Evolutionary conservation across 2,329 filamentous ascomycete genomes (phyloP).

Genomic region (Cladosporium cucumerinum): DNA sequence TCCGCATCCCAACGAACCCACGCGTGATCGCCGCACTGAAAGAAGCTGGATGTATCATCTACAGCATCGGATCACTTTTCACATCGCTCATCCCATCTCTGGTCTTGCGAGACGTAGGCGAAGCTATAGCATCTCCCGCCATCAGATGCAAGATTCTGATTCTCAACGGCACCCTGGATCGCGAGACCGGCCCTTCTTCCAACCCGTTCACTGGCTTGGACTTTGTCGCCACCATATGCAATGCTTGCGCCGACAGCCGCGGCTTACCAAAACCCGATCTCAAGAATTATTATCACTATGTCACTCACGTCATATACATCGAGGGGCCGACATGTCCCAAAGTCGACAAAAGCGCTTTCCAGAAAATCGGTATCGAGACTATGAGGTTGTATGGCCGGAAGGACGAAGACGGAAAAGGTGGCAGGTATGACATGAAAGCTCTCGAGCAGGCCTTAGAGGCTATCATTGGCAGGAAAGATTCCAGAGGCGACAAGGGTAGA

Average conservation of each 20-base stretch:
- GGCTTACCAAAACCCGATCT: slow-evolving; percentile 33
- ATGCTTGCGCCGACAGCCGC: slow-evolving; percentile 68
- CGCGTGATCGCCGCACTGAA: slow-evolving; percentile 69
- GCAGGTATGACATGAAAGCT: slow-evolving; percentile 72
- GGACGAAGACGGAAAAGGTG: slow-evolving; percentile 45
- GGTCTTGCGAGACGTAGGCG: slow-evolving; percentile 71
- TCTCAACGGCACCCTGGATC: slow-evolving; percentile 77
- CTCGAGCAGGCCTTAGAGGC: slow-evolving; percentile 72
- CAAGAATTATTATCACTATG: slow-evolving; percentile 62
- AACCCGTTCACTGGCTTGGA: slow-evolving; percentile 69
- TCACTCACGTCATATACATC: slow-evolving; percentile 80
- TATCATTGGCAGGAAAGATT: slow-evolving; percentile 64
- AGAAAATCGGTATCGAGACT: slow-evolving; percentile 68
- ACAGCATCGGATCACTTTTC: slow-evolving; percentile 91
- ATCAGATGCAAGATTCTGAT: slow-evolving; percentile 74
- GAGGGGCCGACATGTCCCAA: slow-evolving; percentile 66
- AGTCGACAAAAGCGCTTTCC: slow-evolving; percentile 65
- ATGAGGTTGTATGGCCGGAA: slow-evolving; percentile 72
- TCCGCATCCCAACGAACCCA: slow-evolving; percentile 77
- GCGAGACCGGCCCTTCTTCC: slow-evolving; percentile 73
- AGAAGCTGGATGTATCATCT: slow-evolving; percentile 68
- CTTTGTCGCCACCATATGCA: slow-evolving; percentile 76
- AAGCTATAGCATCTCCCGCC: slow-evolving; percentile 50
- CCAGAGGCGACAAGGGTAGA: slow-evolving; percentile 48
- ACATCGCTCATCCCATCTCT: slow-evolving; percentile 83